Evolutionary conservation across 805 yeast species (phyloP).

Genomic region (Candida peoriensis): DNA sequence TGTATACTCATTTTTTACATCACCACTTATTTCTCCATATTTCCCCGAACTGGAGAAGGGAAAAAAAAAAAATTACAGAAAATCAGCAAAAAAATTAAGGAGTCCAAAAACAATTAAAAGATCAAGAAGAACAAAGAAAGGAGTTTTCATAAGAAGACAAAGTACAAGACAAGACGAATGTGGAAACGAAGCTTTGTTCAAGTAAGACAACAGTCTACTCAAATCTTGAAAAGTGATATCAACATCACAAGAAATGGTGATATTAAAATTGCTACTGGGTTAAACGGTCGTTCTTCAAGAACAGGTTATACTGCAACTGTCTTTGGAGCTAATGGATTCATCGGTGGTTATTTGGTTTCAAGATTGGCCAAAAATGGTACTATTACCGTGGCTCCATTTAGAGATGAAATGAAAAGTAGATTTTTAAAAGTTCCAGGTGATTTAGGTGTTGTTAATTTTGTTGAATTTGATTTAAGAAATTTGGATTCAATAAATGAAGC

Average conservation of each 20-base stretch:
- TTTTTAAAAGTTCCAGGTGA: slow-evolving; percentile 81
- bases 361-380: slow-evolving; percentile 83
- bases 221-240: slow-evolving; percentile 46
- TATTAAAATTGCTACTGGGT: slow-evolving; percentile 63
- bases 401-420: slow-evolving; percentile 74
- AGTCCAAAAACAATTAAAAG: no score
- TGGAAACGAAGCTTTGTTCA: slow-evolving; percentile 1
- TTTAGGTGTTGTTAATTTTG: slow-evolving; percentile 79
- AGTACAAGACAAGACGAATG: no score
- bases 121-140: no score
- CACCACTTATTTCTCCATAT: no score
- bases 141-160: no score
- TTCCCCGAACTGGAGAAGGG: no score
- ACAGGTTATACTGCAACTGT: slow-evolving; percentile 88
- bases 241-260: slow-evolving; percentile 73
- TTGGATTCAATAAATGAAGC: slow-evolving; percentile 68
- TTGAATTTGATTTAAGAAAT: slow-evolving; percentile 80
- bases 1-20: no score
- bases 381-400: slow-evolving; percentile 66
- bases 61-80: no score
- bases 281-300: slow-evolving; percentile 80
- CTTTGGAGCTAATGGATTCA: slow-evolving; percentile 75
- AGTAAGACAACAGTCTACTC: slow-evolving; percentile 18
- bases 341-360: slow-evolving; percentile 68
- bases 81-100: no score